Evolutionary conservation across 1,284 basidiomycete species (phyloP).

Genomic region (Pterulicium gracile): DNA sequence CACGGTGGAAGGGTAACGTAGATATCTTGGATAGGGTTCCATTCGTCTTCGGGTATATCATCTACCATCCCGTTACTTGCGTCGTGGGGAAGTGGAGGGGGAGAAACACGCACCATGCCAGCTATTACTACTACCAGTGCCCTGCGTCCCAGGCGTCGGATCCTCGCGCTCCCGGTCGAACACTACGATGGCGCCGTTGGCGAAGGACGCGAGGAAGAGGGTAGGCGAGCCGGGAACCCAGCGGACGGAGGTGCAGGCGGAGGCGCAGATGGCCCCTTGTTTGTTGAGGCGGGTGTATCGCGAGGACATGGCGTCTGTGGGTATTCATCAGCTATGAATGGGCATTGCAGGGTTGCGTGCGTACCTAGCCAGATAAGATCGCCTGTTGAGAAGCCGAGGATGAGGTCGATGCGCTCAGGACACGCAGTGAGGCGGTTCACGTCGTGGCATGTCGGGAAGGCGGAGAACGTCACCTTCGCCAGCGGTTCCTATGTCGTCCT

Average conservation of each 20-base stretch:
- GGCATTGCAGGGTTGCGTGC: constrained; percentile 12
- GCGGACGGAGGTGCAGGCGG: constrained; percentile 73
- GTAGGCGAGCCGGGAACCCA: constrained; percentile 85
- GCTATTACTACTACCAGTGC: too few relatives aligned
- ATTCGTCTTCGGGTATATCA: constrained; percentile 29
- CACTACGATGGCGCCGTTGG: constrained; percentile 79
- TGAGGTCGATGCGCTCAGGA: constrained; percentile 74
- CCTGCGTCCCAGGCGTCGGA: too few relatives aligned
- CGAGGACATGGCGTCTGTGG: constrained; percentile 70
- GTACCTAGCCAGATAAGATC: constrained; percentile 88
- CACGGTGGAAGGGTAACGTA: constrained; percentile 76
- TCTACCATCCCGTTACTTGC: too few relatives aligned
- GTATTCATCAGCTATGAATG: constrained; percentile 6
- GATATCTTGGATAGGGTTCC: constrained; percentile 67
- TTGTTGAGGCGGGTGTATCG: constrained; percentile 91
- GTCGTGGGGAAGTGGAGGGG: constrained; percentile 12
- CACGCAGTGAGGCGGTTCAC: constrained; percentile 74
- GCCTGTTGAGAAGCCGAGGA: constrained; percentile 89
- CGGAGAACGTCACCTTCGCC: constrained; percentile 76
- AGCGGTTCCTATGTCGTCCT: constrained; percentile 61
- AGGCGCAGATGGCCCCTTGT: constrained; percentile 74
- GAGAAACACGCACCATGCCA: constrained; percentile 45
- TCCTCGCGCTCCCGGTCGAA: constrained; percentile 90
- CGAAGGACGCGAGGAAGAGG: constrained; percentile 85
- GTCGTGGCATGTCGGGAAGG: constrained; percentile 83